Evolutionary conservation across 2,329 filamentous ascomycete genomes (phyloP), one percentile per base, ranked within the genome.

Genomic region (Aureobasidium sp.): DNA sequence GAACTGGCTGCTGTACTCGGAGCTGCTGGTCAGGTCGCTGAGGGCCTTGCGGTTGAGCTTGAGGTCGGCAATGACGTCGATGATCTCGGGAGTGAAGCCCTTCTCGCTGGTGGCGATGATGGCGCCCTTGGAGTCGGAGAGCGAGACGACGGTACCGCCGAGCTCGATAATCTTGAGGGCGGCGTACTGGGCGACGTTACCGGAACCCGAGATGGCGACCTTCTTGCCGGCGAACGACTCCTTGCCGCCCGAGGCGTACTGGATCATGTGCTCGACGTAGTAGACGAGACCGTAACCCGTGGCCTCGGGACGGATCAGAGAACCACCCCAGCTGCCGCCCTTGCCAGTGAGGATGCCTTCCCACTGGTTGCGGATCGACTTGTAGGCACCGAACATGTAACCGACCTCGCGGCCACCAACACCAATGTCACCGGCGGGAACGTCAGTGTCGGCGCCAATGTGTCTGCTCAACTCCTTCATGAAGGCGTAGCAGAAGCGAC

Each of bases 131-230:
- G 87, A 92, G 83, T 97, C 94, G 69, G 91, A 96, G 61, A 99
- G 85, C 43, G 93, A 96, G 71, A 96, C 81, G 68, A 99, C 90
- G 61, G 84, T 93, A 65, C 87, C 94, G 69, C 94, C 94, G 68
- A 97, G 90, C 82, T 97, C 92, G 70, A 97, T 94, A 73, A 87
- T 86, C 81, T 97, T 97, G 68, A 97, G 87, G 0, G 93, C 94
- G 33, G 93, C 93, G 79, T 94, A 97, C 80, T 97, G 94, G 33
- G 94, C 94, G 60, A 97, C 94, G 79, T 99, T 99, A 67, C 94
- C 94, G 62, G 93, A 96, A 65, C 94, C 94, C 46, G 94, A 96
- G 75, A 99, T 88, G 75, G 93, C 90, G 61, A 97, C 94, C 63
- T 87, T 87, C 84, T 97, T 97, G 78, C 91, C 93, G 65, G 83